phyloP scores from a whole-genome alignment of 129 eudicot species.

The Sambucus nigra region DNA sequence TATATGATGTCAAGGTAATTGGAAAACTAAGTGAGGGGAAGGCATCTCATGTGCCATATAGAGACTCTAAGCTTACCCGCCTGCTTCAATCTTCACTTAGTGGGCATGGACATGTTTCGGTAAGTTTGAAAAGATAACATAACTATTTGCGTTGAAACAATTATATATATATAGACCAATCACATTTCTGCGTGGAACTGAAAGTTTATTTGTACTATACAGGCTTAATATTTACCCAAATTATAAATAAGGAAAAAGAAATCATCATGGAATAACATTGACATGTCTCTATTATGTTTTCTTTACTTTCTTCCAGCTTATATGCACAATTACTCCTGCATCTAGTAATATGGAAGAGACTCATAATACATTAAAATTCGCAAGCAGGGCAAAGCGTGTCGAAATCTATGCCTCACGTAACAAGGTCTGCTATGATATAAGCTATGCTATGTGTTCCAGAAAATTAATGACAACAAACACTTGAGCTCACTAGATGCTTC shows the following conservation, averaged over 20 bases:
- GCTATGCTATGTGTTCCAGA: slow-evolving; percentile 7
- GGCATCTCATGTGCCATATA: slow-evolving; percentile 94
- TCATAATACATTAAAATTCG: slow-evolving; percentile 91
- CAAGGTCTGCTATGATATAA: slow-evolving; percentile 35
- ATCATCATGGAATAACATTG: neutral
- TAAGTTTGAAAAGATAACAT: slow-evolving; percentile 27
- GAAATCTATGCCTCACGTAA: slow-evolving; percentile 93
- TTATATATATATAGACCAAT: neutral
- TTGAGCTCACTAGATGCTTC: slow-evolving; percentile 4
- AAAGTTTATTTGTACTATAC: slow-evolving; percentile 1
- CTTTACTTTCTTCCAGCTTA: slow-evolving; percentile 46
- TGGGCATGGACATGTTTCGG: slow-evolving; percentile 98
- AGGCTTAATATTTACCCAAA: neutral
- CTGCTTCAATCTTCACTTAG: slow-evolving; percentile 89
- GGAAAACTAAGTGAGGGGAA: slow-evolving; percentile 97
- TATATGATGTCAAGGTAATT: slow-evolving; percentile 50
- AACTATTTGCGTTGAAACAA: neutral
- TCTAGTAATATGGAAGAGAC: slow-evolving; percentile 97
- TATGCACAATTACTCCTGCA: slow-evolving; percentile 96
- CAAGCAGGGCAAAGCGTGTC: slow-evolving; percentile 93
- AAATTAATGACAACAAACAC: neutral
- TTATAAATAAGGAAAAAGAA: neutral
- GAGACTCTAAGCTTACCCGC: slow-evolving; percentile 98
- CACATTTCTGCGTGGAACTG: neutral
- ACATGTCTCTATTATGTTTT: slow-evolving; percentile 10